phyloP scores from a whole-genome alignment of 352 stramenopile genomes.

The Globisporangium cystogenes region DNA sequence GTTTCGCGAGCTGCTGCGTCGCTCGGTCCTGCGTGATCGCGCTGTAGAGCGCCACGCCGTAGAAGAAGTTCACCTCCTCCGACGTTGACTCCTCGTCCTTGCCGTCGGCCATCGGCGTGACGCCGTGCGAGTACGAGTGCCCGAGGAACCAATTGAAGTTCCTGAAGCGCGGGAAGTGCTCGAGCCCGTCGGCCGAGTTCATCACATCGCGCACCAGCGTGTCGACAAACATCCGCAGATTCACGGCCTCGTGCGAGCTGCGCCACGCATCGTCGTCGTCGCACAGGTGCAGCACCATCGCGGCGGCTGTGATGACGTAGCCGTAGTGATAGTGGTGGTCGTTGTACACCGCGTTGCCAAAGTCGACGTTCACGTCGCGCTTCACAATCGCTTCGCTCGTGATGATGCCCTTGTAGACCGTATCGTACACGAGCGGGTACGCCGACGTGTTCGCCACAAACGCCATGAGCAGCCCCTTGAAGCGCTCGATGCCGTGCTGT shows the following conservation, averaged over 20 bases:
- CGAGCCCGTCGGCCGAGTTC: slow-evolving; percentile 20
- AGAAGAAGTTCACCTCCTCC: slow-evolving; percentile 69
- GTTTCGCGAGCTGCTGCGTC: slow-evolving; percentile 30
- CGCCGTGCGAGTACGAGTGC: slow-evolving; percentile 63
- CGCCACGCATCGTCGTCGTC: slow-evolving; percentile 29
- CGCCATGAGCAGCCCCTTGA: slow-evolving; percentile 35
- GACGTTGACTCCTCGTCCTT: slow-evolving; percentile 71
- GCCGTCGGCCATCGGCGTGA: slow-evolving; percentile 63
- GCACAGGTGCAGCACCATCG: slow-evolving; percentile 38
- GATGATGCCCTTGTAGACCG: slow-evolving; percentile 62
- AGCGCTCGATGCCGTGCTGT: slow-evolving; percentile 35
- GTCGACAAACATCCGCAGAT: slow-evolving; percentile 33
- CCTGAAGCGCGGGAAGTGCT: slow-evolving; percentile 54
- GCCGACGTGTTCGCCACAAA: slow-evolving; percentile 41
- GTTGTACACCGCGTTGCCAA: slow-evolving; percentile 69
- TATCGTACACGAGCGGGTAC: slow-evolving; percentile 64
- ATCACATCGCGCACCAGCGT: slow-evolving; percentile 53
- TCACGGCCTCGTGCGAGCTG: slow-evolving; percentile 26
- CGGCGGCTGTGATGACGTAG: slow-evolving; percentile 50
- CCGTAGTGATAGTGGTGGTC: slow-evolving; percentile 77
- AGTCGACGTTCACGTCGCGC: slow-evolving; percentile 69
- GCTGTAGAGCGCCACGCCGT: slow-evolving; percentile 46
- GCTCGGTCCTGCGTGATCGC: slow-evolving; percentile 36
- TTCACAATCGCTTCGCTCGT: slow-evolving; percentile 43
- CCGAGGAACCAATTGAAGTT: slow-evolving; percentile 64